Evolutionary conservation across 2,329 filamentous ascomycete genomes (phyloP), one percentile per base, ranked within the genome.

Genomic region (Pezizomycotina sp.): DNA sequence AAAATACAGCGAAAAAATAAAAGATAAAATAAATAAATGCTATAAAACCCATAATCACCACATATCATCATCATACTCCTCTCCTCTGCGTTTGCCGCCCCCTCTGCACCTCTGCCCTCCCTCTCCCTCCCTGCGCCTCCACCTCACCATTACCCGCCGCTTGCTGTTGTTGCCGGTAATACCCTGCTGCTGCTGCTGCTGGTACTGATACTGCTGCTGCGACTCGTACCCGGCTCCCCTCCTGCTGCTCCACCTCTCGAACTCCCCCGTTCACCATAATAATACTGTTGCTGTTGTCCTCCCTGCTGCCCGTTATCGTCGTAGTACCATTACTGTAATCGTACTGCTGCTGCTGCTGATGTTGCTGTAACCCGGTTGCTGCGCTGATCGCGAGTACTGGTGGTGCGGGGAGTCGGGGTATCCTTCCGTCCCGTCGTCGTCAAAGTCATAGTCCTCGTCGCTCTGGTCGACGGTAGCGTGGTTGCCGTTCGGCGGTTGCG

Each of bases 321-420:
- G 35, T 33, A 36, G 34, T 25, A 42, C 37, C 18, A 35, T 29
- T 29, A 38, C 30, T 12, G 42, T 35, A 22, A 42, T 34, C 6
- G 26, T 45, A 28, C 24, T 49, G 26, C 28, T 46, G 41, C 28
- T 46, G 34, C 38, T 48, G 40, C 35, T 48, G 36, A 20, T 55
- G 48, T 31, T 35, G 36, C 44, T 55, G 47, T 21, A 54, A 50
- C 30, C 48, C 47, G 64, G 61, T 49, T 66, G 63, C 44, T 63
- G 62, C 48, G 65, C 68, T 50, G 61, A 62, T 43, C 64, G 60
- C 35, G 61, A 58, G 42, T 68, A 63, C 36, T 65, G 63, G 34
- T 64, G 54, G 49, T 40, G 41, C 26, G 23, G 43, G 21, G 30
- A 21, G 19, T 39, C 34, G 7, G 20, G 19, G 47, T 58, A 27